Percentiles rank a stretch among this genome's conserved stretches.
These are phyloP conservation scores for Penicillium sp. DNA, from an alignment of 2,329 filamentous ascomycete species.

Conservation along the genomic window DNA sequence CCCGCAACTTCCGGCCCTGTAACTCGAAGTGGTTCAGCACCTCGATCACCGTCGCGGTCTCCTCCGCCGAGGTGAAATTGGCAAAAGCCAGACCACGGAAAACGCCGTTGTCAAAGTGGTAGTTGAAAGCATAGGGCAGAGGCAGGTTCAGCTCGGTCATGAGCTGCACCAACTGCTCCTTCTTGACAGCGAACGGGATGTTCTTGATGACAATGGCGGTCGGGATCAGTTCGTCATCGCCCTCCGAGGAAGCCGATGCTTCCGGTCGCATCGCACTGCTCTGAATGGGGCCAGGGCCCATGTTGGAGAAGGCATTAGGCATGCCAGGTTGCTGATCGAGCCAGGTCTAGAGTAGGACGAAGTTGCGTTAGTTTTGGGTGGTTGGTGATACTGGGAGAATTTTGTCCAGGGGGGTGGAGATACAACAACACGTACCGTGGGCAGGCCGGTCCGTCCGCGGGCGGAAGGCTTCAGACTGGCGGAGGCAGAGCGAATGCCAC, in stretches of 20 bases:
- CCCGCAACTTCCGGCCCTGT: conserved; percentile 87
- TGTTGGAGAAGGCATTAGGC: conserved; percentile 46
- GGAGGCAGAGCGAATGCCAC: conserved; percentile 59
- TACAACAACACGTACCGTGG: conserved; percentile 60
- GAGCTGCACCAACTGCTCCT: conserved; percentile 86
- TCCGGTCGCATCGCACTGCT: conserved; percentile 44
- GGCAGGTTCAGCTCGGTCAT: conserved; percentile 95
- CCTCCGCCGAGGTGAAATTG: conserved; percentile 94
- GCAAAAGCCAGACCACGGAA: conserved; percentile 95
- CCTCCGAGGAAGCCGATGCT: conserved; percentile 39
- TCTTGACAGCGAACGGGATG: conserved; percentile 96
- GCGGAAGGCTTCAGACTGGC: conserved; percentile 56
- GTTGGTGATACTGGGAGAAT: background rate
- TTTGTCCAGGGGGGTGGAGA: background rate
- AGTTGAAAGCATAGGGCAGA: conserved; percentile 97
- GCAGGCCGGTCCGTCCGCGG: conserved; percentile 61
- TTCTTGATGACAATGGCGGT: conserved; percentile 99
- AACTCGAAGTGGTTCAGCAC: conserved; percentile 94
- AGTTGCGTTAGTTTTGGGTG: background rate
- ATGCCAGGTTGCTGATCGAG: conserved; percentile 56
- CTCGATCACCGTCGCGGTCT: conserved; percentile 89
- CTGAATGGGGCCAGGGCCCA: conserved; percentile 44
- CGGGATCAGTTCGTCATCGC: conserved; percentile 83
- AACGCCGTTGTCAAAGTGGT: conserved; percentile 97
- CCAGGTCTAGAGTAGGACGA: conserved; percentile 53